Evolutionary conservation across 768 basidiomycete genomes (phyloP), one percentile per base, ranked within the genome.

Genomic region (Boletus bicolor): DNA sequence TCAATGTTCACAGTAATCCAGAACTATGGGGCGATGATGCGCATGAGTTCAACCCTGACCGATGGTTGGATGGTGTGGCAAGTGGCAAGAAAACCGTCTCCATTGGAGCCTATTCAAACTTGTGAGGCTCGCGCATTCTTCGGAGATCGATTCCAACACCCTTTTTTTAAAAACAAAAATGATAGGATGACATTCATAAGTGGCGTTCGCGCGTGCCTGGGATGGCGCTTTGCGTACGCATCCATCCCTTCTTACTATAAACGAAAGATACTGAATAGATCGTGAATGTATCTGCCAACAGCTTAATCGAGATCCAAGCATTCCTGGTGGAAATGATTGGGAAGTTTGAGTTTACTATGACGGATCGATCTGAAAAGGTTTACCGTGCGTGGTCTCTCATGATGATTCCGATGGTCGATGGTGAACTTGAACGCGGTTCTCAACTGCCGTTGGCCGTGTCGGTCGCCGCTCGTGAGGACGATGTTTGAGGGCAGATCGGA

Each of bases 321-420:
- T 83, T 87, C 67, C 62, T 85, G n/a, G 75, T 80, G 24, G 82
- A 84, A 61, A 71, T 83, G 21, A 54, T 85, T 39, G 67, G 74
- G 35, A 74, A 79, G 59, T 83, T 86, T 60, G 79, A 84, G 58
- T 81, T 85, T 57, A 56, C 62, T 41, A 62, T 65, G 53, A 72
- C 72, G 17, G 67, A 71, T 5, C 64, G 61, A 21, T 54, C 63
- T 21, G 60, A 67, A 41, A 64, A 52, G 36, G 54, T 78, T 36
- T 49, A 64, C 14, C 64, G 72, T 21, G 69, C 69, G 37, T 57
- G 66, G 19, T 66, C 68, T 26, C 10, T 61, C 6, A 57, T 73
- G 32, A 72, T 77, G 74, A 49, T 61, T 30, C 75, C 76, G 9
- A 36, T 49, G 11, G 26, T 49, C 15, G 65, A 70, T 8, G 73